phyloP scores from a whole-genome alignment of 2,329 filamentous ascomycete species.

The Sporothrix brunneoviolacea region DNA sequence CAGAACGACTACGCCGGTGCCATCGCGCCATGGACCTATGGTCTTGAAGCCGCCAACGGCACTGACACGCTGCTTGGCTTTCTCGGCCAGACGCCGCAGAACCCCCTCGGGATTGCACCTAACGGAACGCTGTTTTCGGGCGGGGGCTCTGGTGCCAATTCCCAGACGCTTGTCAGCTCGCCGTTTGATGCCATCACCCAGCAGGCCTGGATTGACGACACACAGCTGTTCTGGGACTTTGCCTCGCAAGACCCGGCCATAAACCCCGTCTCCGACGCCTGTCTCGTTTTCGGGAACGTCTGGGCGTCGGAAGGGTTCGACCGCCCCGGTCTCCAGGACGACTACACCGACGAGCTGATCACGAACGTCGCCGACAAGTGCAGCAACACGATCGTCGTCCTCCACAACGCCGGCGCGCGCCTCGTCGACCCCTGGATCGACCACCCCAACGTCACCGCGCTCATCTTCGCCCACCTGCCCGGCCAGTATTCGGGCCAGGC shows the following conservation, averaged over 20 bases:
- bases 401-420: slow-evolving; percentile 57
- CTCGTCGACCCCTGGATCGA: slow-evolving; percentile 55
- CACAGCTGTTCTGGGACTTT: slow-evolving; percentile 55
- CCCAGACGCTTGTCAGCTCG: slow-evolving; percentile 37
- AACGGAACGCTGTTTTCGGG: slow-evolving; percentile 39
- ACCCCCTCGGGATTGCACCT: slow-evolving; percentile 24
- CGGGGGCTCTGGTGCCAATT: slow-evolving; percentile 29
- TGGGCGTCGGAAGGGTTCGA: slow-evolving; percentile 67
- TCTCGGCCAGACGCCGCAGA: not conserved
- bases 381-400: slow-evolving; percentile 56
- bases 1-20: slow-evolving; percentile 32
- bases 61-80: slow-evolving; percentile 7
- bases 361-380: slow-evolving; percentile 51
- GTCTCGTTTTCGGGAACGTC: slow-evolving; percentile 58
- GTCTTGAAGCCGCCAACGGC: slow-evolving; percentile 28
- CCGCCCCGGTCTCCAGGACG: slow-evolving; percentile 56
- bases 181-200: slow-evolving; percentile 50
- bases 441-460: slow-evolving; percentile 55
- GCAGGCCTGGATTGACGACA: slow-evolving; percentile 48
- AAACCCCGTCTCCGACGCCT: slow-evolving; percentile 51
- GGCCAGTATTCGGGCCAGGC: slow-evolving; percentile 55
- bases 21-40: slow-evolving; percentile 33
- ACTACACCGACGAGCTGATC: slow-evolving; percentile 53
- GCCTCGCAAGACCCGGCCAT: slow-evolving; percentile 39
- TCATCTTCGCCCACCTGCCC: slow-evolving; percentile 57